A percentile compares a stretch with the other conserved stretches of the same genome.
Evolutionary conservation across 768 basidiomycete species (phyloP).

Genomic region (Scleroderma citrinum): DNA sequence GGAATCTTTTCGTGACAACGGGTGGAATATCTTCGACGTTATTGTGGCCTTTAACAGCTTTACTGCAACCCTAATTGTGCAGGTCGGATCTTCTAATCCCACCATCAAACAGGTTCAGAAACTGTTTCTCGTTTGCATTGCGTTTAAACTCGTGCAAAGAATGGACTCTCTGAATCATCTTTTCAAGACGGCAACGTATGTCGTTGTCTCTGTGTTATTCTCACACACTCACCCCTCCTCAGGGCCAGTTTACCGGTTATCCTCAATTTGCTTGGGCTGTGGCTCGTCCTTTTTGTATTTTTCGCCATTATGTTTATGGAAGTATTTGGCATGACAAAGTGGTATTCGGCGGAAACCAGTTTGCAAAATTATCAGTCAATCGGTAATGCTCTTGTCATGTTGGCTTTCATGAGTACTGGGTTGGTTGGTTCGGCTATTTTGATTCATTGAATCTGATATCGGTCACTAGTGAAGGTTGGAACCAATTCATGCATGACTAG

Average conservation of each 20-base stretch:
- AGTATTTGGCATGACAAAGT: conserved; percentile 88
- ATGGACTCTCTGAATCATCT: conserved; percentile 86
- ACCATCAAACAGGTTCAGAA: conserved; percentile 68
- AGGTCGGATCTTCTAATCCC: conserved; percentile 46
- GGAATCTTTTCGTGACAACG: conserved; percentile 78
- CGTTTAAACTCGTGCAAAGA: conserved; percentile 90
- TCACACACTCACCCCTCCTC: conserved; percentile 1
- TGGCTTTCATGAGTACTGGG: conserved; percentile 92
- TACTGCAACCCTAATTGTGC: conserved; percentile 72
- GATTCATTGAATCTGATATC: conserved; percentile 3
- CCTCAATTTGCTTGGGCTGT: conserved; percentile 75
- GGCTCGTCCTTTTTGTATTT: conserved; percentile 88
- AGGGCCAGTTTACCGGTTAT: conserved; percentile 87
- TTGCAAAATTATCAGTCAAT: conserved; percentile 77
- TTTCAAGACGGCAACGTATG: conserved; percentile 94
- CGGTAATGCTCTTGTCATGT: conserved; percentile 77
- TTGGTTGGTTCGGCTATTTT: conserved; percentile 30
- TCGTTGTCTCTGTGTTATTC: conserved; percentile 9
- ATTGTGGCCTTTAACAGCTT: conserved; percentile 76
- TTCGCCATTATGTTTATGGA: conserved; percentile 86
- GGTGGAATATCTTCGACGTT: conserved; percentile 93
- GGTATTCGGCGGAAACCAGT: conserved; percentile 61
- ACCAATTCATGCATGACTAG: conserved; percentile 97
- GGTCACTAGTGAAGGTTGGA: conserved; percentile 81
- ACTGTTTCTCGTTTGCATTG: conserved; percentile 87